Evolutionary conservation across 1,284 basidiomycete species (phyloP).

Genomic region (Papiliotrema nemorosa): DNA sequence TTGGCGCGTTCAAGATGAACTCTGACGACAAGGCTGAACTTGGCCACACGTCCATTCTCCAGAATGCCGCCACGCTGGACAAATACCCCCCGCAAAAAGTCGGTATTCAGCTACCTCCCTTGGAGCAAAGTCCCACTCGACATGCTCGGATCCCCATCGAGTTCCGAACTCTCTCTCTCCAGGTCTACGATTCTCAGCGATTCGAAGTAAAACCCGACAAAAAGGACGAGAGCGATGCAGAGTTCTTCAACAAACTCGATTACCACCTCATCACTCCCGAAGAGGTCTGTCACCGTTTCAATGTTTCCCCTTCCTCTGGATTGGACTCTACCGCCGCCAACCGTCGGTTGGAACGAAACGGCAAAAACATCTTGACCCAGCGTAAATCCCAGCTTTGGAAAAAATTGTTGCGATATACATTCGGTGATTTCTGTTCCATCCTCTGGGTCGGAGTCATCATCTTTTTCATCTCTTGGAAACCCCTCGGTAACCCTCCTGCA

Average conservation of each 20-base stretch:
- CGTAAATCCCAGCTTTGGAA: slow-evolving; percentile 54
- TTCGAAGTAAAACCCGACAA: slow-evolving; percentile 4
- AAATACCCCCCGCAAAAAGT: not conserved
- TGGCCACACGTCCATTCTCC: too few species aligned
- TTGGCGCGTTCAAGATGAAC: too few species aligned
- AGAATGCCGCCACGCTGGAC: too few species aligned
- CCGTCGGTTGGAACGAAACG: slow-evolving; percentile 50
- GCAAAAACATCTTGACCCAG: slow-evolving; percentile 55
- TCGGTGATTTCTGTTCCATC: slow-evolving; percentile 56
- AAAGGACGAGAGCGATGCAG: slow-evolving; percentile 2
- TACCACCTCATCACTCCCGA: slow-evolving; percentile 52
- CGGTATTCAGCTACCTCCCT: not conserved
- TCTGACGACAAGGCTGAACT: too few species aligned
- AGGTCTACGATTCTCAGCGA: slow-evolving; percentile 11
- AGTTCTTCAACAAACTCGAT: slow-evolving; percentile 47
- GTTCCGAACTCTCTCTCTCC: slow-evolving; percentile 7
- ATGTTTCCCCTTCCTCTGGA: slow-evolving; percentile 51
- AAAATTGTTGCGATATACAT: slow-evolving; percentile 56
- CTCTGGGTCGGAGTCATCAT: slow-evolving; percentile 58
- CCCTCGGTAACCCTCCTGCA: slow-evolving; percentile 54
- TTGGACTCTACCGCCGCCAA: slow-evolving; percentile 53
- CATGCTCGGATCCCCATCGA: slow-evolving; percentile 7
- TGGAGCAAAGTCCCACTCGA: not conserved
- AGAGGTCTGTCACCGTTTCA: slow-evolving; percentile 53
- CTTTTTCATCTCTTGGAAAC: slow-evolving; percentile 56